Base-by-base conservation (phyloP, 257 asterid species). In the Handroanthus guayacan region DNA sequence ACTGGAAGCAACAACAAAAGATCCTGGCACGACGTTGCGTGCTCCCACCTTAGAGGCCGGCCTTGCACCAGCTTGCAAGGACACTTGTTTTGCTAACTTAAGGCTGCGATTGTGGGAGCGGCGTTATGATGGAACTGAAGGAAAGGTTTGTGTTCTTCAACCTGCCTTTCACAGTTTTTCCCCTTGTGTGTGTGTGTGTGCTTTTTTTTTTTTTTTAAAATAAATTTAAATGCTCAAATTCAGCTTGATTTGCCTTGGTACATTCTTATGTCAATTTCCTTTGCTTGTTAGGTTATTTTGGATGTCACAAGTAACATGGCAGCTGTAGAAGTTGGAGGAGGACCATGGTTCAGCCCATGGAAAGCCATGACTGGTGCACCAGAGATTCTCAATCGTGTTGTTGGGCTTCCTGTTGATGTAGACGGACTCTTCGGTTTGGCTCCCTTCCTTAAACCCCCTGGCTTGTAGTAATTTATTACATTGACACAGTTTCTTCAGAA, bases 311-410 rank as follows among this genome's bases (percentile, higher is more conserved):
- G 99, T 70, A 88, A 86, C 71, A 92, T 95, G 99, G 99, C 98
- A 47, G 98, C 96, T 0, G 85, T 88, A 43, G 99, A 95, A 85
- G 99, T 95, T 14, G 99, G 99, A 50, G 99, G 99, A 71, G 99
- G 99, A 14, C 99, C 99, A 0, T 95, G 99, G 98, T 90, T 95
- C 81, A 86, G 77, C 72, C 17, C 97, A 52, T 95, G 99, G 99
- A 92, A 82, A 77, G 98, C 90, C 71, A 82, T 79, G 78, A 89
- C 99, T 1, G 3, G 41, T 7, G 41, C 90, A 16, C 96, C 97
- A 0, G 98, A 89, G 81, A 67, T 90, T 17, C n/a, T 87, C 18
- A 83, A 67, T 9, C 89, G 84, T 11, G 83, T 89, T 2, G 80
- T 92, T 9, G 91, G 84, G 39, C 80, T 88, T 62, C 97, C 97